These are phyloP conservation scores for Candida broadrunensis DNA, from an alignment of 805 yeast species.

Conservation along the genomic window DNA sequence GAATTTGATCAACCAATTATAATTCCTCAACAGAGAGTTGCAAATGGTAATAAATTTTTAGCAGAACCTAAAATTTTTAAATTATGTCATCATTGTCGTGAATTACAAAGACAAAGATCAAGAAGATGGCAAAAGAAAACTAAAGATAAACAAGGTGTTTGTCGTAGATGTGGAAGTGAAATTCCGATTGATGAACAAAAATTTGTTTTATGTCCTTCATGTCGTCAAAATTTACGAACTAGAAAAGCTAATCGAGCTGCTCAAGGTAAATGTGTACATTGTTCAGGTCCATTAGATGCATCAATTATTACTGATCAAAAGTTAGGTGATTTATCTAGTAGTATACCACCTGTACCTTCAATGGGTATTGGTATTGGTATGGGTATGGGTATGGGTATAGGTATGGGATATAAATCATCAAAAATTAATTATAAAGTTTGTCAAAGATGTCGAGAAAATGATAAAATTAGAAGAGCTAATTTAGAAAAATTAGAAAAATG, in stretches of 20 bases:
- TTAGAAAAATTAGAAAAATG: constrained; percentile 59
- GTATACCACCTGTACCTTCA: background rate
- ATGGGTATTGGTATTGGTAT: too few species aligned
- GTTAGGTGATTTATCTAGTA: constrained; percentile 3
- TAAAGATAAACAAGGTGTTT: constrained; percentile 57
- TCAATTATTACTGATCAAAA: constrained; percentile 28
- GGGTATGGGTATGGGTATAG: too few species aligned
- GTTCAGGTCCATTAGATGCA: constrained; percentile 54
- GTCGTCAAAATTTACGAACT: constrained; percentile 52
- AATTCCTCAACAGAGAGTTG: constrained; percentile 21
- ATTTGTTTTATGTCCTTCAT: constrained; percentile 59
- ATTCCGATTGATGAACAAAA: constrained; percentile 50
- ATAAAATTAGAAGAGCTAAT: constrained; percentile 52
- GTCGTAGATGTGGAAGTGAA: constrained; percentile 59
- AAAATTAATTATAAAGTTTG: constrained; percentile 54
- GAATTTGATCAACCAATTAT: constrained; percentile 46
- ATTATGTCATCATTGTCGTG: constrained; percentile 64
- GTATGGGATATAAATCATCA: too few species aligned
- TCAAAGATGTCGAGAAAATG: constrained; percentile 59
- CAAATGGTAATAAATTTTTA: constrained; percentile 21
- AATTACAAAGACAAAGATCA: constrained; percentile 58
- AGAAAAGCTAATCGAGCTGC: constrained; percentile 59
- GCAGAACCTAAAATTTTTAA: constrained; percentile 46
- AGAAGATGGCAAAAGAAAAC: constrained; percentile 65
- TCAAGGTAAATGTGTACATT: constrained; percentile 66